Conservation (phyloP, 257 asterid species). For the Osmanthus fragrans region DNA sequence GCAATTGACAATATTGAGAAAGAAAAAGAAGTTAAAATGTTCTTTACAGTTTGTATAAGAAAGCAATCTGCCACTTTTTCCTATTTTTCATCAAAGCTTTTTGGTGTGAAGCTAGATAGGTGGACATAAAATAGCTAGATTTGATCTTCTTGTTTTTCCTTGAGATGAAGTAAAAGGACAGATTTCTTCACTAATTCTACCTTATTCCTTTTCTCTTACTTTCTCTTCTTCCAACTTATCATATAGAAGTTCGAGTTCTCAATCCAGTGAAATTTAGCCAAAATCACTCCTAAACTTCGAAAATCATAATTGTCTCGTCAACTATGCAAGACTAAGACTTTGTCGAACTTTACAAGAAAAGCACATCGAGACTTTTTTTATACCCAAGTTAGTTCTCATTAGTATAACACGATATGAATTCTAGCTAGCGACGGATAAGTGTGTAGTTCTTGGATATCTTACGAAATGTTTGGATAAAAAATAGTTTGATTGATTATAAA, state of each 20-base stretch:
- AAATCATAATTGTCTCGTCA: neutral
- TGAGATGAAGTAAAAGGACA: neutral
- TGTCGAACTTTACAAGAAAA: neutral
- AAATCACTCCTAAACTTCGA: neutral
- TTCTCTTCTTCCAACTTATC: conserved; percentile 3
- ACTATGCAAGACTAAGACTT: neutral
- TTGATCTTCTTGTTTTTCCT: neutral
- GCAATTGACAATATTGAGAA: neutral
- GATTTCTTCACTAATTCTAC: neutral
- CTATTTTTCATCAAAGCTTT: conserved; percentile 20
- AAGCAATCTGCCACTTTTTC: conserved; percentile 27
- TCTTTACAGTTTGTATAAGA: conserved; percentile 16
- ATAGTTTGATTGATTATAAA: no score
- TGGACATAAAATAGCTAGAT: conserved; percentile 15
- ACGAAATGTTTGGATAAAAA: no score
- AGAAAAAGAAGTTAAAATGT: neutral
- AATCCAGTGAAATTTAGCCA: neutral
- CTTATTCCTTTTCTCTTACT: neutral
- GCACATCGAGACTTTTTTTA: neutral
- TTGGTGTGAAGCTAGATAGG: conserved; percentile 12
- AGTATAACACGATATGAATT: neutral
- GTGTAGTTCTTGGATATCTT: no score
- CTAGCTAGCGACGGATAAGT: no score
- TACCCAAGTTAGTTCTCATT: neutral
- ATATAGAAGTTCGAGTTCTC: neutral